Evolutionary conservation across 768 basidiomycete species (phyloP).

Genomic region (Kwoniella mangroviensis): DNA sequence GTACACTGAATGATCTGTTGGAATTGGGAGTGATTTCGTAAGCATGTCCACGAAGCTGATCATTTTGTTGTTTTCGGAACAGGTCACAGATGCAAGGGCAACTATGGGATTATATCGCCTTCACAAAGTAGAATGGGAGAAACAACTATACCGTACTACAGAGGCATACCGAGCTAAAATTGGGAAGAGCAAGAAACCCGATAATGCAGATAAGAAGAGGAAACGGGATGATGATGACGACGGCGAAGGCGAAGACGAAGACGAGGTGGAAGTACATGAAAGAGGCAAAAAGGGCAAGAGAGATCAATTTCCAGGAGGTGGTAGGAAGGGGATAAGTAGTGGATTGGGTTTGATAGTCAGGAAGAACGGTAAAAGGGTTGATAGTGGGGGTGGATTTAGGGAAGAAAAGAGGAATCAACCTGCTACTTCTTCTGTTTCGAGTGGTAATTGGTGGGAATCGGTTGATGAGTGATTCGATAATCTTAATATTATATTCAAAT

Average conservation of each 20-base stretch:
- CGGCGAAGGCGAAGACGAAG: slow-evolving; percentile 26
- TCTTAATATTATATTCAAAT: not conserved
- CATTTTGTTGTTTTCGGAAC: not conserved
- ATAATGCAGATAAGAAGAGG: slow-evolving; percentile 21
- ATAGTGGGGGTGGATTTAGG: slow-evolving; percentile 25
- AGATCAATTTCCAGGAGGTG: slow-evolving; percentile 62
- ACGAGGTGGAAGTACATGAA: slow-evolving; percentile 3
- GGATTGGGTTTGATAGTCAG: slow-evolving; percentile 43
- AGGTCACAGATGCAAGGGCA: slow-evolving; percentile 92
- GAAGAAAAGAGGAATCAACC: slow-evolving; percentile 18
- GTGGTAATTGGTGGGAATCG: slow-evolving; percentile 47
- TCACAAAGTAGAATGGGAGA: slow-evolving; percentile 82
- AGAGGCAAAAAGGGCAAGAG: slow-evolving; percentile 23
- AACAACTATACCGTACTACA: slow-evolving; percentile 56
- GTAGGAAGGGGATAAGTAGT: slow-evolving; percentile 67
- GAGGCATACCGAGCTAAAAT: slow-evolving; percentile 49
- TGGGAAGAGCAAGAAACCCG: slow-evolving; percentile 10
- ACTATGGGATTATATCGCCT: slow-evolving; percentile 92
- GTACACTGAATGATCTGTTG: too few relatives aligned
- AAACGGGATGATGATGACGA: slow-evolving; percentile 29
- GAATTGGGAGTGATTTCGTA: too few relatives aligned
- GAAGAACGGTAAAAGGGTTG: slow-evolving; percentile 31
- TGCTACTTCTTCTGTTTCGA: slow-evolving; percentile 5
- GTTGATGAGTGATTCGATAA: slow-evolving; percentile 19
- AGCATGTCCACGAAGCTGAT: too few relatives aligned